A percentile compares a stretch with the other conserved stretches of the same genome.
phyloP scores from a whole-genome alignment of 345 rosid genomes.

The Mangifera indica region DNA sequence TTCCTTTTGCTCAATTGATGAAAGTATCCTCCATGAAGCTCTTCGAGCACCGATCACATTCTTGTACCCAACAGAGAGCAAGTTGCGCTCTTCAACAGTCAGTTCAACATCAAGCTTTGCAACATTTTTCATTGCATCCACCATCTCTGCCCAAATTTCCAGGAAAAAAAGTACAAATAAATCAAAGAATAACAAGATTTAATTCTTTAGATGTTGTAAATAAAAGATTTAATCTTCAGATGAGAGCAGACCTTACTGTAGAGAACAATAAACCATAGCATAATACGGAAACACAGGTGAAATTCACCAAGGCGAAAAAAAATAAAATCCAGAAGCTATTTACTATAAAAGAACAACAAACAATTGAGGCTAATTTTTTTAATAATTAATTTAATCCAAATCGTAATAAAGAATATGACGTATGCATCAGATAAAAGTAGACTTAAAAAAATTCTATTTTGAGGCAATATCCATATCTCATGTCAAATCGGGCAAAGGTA shows the following conservation, averaged over 20 bases:
- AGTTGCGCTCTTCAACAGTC: slow-evolving; percentile 39
- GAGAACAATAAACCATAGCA: too few relatives aligned
- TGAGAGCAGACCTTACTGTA: too few relatives aligned
- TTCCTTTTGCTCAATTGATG: slow-evolving; percentile 41
- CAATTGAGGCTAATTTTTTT: too few relatives aligned
- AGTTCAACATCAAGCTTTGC: slow-evolving; percentile 36
- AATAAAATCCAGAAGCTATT: neutral
- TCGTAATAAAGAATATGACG: neutral
- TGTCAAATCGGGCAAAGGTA: neutral
- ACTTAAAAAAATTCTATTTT: neutral
- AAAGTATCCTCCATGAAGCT: slow-evolving; percentile 43
- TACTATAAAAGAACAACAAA: neutral
- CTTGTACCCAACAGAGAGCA: slow-evolving; percentile 41
- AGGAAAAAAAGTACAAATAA: neutral
- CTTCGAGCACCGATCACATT: slow-evolving; percentile 41
- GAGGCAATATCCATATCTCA: neutral
- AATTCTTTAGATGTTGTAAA: neutral
- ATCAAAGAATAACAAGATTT: neutral
- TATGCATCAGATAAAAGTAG: neutral
- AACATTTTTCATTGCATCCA: slow-evolving; percentile 42
- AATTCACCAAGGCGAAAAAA: too few relatives aligned
- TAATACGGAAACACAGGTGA: too few relatives aligned
- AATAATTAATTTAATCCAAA: neutral
- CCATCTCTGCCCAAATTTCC: slow-evolving; percentile 33
- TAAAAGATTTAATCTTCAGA: neutral